A percentile compares a stretch with the other conserved stretches of the same genome.
Conservation (phyloP, 768 basidiomycete genomes). For the Psilocybe azurescens region DNA sequence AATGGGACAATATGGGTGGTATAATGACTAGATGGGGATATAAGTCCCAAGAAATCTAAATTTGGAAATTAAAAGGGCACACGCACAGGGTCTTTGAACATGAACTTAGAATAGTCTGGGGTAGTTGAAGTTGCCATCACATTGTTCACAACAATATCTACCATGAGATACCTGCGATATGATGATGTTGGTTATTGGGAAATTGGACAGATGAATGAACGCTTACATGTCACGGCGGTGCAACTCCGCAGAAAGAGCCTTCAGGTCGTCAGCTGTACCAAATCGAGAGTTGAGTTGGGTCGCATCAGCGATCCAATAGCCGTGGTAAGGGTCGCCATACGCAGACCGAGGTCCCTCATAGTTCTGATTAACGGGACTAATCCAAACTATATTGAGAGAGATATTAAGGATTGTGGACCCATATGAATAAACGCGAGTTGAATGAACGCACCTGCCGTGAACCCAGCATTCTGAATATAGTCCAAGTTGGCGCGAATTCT, state of each 20-base stretch:
- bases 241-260: conserved; percentile 64
- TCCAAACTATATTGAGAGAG: conserved; percentile 62
- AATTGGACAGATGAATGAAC: background rate
- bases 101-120: conserved; percentile 68
- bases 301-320: conserved; percentile 82
- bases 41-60: background rate
- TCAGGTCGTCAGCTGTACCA: conserved; percentile 76
- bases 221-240: conserved; percentile 75
- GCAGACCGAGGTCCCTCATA: conserved; percentile 71
- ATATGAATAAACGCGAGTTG: background rate
- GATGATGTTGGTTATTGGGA: background rate
- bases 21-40: conserved; percentile 52
- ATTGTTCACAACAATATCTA: conserved; percentile 86
- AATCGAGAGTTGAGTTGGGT: conserved; percentile 71
- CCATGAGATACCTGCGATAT: conserved; percentile 71
- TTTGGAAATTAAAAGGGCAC: background rate
- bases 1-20: conserved; percentile 81
- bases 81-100: conserved; percentile 68
- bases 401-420: background rate
- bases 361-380: conserved; percentile 82
- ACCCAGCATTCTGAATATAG: conserved; percentile 83
- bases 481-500: conserved; percentile 78
- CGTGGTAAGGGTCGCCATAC: conserved; percentile 87
- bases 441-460: conserved; percentile 65
- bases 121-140: conserved; percentile 73